These are phyloP conservation scores for Epichloe gansuensis DNA, from an alignment of 2,329 filamentous ascomycete species.

Conservation along the genomic window DNA sequence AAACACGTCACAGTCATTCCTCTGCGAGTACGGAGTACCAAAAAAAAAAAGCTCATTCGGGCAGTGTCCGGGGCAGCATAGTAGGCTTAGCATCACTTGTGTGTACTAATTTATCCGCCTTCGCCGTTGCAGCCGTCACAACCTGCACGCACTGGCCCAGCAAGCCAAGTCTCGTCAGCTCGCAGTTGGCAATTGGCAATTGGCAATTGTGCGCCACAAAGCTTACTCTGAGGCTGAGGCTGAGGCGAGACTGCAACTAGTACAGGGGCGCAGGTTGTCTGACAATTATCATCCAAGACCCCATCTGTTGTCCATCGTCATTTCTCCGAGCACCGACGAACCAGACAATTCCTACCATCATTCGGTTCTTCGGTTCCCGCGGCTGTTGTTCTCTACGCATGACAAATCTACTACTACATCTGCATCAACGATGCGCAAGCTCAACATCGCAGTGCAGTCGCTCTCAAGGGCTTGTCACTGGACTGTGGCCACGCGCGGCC, in stretches of 20 bases:
- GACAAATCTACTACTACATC: background rate
- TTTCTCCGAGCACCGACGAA: background rate
- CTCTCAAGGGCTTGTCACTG: constrained; percentile 7
- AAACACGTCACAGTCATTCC: background rate
- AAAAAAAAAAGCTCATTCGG: background rate
- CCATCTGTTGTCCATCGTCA: background rate
- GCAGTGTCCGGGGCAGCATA: background rate
- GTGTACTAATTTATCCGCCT: no score
- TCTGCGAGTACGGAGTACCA: background rate
- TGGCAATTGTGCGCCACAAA: background rate
- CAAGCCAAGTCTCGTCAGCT: no score
- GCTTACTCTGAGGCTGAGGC: background rate
- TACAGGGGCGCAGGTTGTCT: no score
- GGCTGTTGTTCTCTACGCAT: background rate
- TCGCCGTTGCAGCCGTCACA: no score
- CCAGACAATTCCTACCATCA: background rate
- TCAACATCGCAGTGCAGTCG: constrained; percentile 5
- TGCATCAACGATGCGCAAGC: constrained; percentile 2
- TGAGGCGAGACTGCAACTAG: no score
- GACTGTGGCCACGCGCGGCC: constrained; percentile 10
- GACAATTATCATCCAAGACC: no score
- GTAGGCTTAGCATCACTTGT: no score
- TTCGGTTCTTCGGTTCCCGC: background rate
- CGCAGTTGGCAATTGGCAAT: no score
- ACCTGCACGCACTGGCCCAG: no score